Evolutionary conservation across 2,329 filamentous ascomycete genomes (phyloP).

Genomic region (Davidsoniella australis): DNA sequence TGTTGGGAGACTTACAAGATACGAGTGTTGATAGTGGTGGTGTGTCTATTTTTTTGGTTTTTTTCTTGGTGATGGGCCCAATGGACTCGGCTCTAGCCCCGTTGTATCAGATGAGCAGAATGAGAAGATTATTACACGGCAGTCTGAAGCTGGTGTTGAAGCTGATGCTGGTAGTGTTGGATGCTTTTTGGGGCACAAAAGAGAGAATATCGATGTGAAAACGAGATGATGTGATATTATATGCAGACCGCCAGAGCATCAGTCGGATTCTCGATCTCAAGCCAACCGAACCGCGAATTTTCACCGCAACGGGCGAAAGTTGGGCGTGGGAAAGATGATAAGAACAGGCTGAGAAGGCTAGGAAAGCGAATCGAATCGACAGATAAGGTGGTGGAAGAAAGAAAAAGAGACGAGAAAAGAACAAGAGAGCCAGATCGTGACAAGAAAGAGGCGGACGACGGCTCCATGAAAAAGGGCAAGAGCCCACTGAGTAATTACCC

Average conservation of each 20-base stretch:
- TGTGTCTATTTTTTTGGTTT: too few species aligned
- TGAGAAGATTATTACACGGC: too few species aligned
- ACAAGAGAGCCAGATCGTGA: neutral
- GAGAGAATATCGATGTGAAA: too few species aligned
- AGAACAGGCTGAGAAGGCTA: neutral
- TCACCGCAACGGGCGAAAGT: slow-evolving; percentile 6
- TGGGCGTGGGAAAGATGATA: neutral
- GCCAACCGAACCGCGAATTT: slow-evolving; percentile 6
- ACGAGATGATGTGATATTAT: neutral
- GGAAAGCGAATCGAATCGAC: neutral
- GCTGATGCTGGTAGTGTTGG: too few species aligned
- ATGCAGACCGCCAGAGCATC: neutral
- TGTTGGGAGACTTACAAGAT: neutral
- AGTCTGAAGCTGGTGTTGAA: too few species aligned
- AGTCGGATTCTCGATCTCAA: neutral
- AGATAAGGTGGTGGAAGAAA: neutral
- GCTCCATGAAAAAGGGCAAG: slow-evolving; percentile 2
- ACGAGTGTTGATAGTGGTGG: too few species aligned
- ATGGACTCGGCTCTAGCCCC: too few species aligned
- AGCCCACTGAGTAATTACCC: neutral
- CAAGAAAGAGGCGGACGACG: slow-evolving; percentile 1
- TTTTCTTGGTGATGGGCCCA: neutral
- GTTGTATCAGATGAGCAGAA: neutral
- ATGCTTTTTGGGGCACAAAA: too few species aligned
- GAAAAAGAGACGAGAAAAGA: neutral